These are phyloP conservation scores for Heteromeles arbutifolia DNA, from an alignment of 306 rosid genomes.

Conservation along the genomic window DNA sequence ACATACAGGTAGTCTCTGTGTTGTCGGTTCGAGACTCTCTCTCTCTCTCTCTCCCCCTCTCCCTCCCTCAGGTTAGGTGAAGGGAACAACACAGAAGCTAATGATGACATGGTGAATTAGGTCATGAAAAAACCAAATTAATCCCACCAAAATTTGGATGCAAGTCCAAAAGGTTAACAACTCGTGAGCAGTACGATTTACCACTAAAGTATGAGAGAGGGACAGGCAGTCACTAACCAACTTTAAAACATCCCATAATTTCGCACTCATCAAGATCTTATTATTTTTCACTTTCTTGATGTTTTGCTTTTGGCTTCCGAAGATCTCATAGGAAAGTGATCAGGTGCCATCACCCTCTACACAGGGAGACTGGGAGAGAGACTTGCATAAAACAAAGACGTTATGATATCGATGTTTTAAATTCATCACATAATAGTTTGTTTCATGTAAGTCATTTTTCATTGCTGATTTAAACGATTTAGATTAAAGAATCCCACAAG, in stretches of 20 bases:
- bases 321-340: slow-evolving; percentile 30
- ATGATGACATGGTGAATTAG: neutral
- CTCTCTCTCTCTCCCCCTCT: neutral
- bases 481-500: too few species aligned
- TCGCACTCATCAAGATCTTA: slow-evolving; percentile 26
- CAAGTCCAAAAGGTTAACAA: slow-evolving; percentile 5
- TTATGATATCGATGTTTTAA: too few species aligned
- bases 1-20: neutral
- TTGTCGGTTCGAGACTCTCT: neutral
- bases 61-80: neutral
- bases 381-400: too few species aligned
- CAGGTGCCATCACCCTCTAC: slow-evolving; percentile 15
- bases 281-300: slow-evolving; percentile 5
- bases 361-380: too few species aligned
- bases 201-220: neutral
- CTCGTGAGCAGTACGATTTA: slow-evolving; percentile 11
- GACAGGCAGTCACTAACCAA: slow-evolving; percentile 9
- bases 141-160: slow-evolving; percentile 14
- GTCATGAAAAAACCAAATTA: slow-evolving; percentile 2
- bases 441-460: too few species aligned
- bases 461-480: too few species aligned
- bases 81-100: slow-evolving; percentile 1
- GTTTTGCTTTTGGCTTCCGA: slow-evolving; percentile 19
- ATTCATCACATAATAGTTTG: too few species aligned
- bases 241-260: slow-evolving; percentile 26